Percentiles rank a stretch among this genome's conserved stretches.
Conservation (phyloP, 441 rosid species). For the Cnidoscolus chayamansa region DNA sequence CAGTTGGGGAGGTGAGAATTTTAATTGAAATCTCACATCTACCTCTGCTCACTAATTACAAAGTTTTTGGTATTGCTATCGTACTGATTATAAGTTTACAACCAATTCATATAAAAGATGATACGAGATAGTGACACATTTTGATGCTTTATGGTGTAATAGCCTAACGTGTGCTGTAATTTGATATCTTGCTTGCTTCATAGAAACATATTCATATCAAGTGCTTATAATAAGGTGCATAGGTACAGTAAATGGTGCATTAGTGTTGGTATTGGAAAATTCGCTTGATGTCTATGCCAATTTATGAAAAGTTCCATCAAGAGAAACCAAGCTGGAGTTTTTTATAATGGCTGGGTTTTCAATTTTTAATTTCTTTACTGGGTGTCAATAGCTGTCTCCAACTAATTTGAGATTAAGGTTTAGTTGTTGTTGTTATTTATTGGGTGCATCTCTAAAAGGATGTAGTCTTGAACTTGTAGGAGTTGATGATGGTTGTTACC, state of each 20-base stretch:
- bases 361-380: constrained; percentile 7
- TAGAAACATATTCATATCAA: not conserved
- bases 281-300: not conserved
- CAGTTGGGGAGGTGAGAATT: constrained; percentile 72
- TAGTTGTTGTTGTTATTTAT: too few relatives aligned
- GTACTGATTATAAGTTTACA: not conserved
- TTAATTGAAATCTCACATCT: not conserved
- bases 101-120: not conserved
- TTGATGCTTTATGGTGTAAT: constrained; percentile 8
- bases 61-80: not conserved
- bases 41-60: not conserved
- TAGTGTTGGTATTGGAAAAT: not conserved
- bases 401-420: too few relatives aligned
- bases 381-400: not conserved
- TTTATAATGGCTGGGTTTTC: not conserved
- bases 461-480: constrained; percentile 39
- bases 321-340: not conserved
- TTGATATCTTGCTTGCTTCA: not conserved
- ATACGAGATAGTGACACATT: not conserved
- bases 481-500: constrained; percentile 77
- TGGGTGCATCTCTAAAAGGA: constrained; percentile 11
- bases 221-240: not conserved
- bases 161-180: not conserved
- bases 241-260: not conserved
- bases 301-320: not conserved